A percentile compares a stretch with the other conserved stretches of the same genome.
phyloP scores from a whole-genome alignment of 2,329 filamentous ascomycete genomes.

The Pestalotiopsis sp. region DNA sequence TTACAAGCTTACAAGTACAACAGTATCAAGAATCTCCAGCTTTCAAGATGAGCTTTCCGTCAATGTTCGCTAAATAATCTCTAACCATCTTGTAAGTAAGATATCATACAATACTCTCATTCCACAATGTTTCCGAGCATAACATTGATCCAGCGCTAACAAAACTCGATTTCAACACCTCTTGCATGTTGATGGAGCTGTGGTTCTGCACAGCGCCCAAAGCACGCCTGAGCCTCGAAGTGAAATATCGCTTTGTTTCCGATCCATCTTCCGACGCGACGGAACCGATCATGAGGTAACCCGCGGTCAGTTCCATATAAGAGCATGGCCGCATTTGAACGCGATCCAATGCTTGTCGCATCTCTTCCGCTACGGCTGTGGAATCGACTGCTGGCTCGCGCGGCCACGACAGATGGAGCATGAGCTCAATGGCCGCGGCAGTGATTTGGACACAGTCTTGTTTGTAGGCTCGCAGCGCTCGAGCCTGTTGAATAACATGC shows the following conservation, averaged over 20 bases:
- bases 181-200: neutral
- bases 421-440: constrained; percentile 21
- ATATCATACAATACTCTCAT: neutral
- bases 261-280: constrained; percentile 22
- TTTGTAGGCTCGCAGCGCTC: neutral
- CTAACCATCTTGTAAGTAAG: too few species aligned
- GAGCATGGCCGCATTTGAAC: constrained; percentile 20
- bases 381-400: constrained; percentile 11
- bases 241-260: constrained; percentile 24
- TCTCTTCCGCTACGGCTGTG: constrained; percentile 18
- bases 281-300: constrained; percentile 25
- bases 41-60: too few species aligned
- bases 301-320: constrained; percentile 26
- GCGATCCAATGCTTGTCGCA: constrained; percentile 18
- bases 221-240: constrained; percentile 16
- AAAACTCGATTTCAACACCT: neutral
- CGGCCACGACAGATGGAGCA: constrained; percentile 23
- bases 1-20: too few species aligned
- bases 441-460: constrained; percentile 11
- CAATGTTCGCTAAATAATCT: too few species aligned
- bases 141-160: neutral
- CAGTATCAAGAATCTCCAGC: neutral
- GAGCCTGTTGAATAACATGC: neutral
- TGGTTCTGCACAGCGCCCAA: neutral
- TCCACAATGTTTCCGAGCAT: neutral